A percentile compares a stretch with the other conserved stretches of the same genome.
These are phyloP conservation scores for Lithohypha guttulata DNA, from an alignment of 2,329 filamentous ascomycete genomes.

Conservation along the genomic window DNA sequence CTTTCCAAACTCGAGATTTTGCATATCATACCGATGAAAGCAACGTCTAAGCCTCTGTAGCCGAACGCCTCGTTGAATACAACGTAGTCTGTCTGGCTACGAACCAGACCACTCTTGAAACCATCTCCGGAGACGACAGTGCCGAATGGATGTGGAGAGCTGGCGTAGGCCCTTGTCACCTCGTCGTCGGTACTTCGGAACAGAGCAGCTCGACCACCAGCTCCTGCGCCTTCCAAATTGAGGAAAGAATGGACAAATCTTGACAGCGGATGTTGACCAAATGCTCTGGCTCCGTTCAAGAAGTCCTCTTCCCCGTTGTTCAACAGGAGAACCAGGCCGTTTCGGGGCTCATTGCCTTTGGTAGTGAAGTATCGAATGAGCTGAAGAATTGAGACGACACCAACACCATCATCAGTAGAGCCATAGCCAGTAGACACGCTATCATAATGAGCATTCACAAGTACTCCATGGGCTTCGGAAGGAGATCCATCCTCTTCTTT, in stretches of 20 bases:
- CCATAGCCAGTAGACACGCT: constrained; percentile 86
- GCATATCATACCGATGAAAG: constrained; percentile 60
- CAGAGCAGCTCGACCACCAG: constrained; percentile 74
- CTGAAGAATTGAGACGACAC: constrained; percentile 76
- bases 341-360: constrained; percentile 58
- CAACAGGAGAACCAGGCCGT: constrained; percentile 71
- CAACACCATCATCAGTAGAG: constrained; percentile 87
- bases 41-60: constrained; percentile 79
- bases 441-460: constrained; percentile 94
- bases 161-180: constrained; percentile 67
- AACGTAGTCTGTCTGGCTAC: constrained; percentile 81
- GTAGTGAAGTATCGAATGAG: constrained; percentile 77
- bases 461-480: constrained; percentile 60
- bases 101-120: constrained; percentile 66
- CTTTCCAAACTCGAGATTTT: neutral
- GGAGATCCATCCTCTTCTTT: constrained; percentile 38
- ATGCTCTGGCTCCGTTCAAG: constrained; percentile 75
- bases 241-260: constrained; percentile 77
- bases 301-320: constrained; percentile 97
- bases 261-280: constrained; percentile 70
- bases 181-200: constrained; percentile 84
- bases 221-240: constrained; percentile 90
- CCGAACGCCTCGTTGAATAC: constrained; percentile 69
- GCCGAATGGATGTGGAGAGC: constrained; percentile 66
- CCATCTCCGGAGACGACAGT: constrained; percentile 73